Conservation (phyloP, 225 moss, liverwort and hornwort genomes). For the Asterella californica region DNA sequence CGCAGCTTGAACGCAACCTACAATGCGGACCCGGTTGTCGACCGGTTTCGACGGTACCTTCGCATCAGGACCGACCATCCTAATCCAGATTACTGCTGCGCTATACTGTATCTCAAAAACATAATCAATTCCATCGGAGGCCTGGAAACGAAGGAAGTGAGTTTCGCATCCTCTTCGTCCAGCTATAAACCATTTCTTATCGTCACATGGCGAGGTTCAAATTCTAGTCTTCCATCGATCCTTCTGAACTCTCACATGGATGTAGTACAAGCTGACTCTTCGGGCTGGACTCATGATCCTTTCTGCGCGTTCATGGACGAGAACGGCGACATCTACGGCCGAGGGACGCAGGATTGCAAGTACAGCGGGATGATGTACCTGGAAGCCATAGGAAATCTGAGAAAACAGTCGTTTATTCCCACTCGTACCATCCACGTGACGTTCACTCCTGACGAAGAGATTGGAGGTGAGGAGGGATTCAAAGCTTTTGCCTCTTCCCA, state of each 20-base stretch:
- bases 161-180: not conserved
- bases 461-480: slow-evolving; percentile 6
- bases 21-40: not conserved
- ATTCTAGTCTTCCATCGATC: slow-evolving; percentile 8
- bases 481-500: slow-evolving; percentile 38
- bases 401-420: not conserved
- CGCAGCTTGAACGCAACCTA: not conserved
- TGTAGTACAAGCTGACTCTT: slow-evolving; percentile 6
- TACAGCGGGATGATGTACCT: slow-evolving; percentile 14
- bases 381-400: slow-evolving; percentile 20
- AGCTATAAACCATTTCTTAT: slow-evolving; percentile 7
- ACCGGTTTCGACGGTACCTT: slow-evolving; percentile 60
- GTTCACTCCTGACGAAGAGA: slow-evolving; percentile 19
- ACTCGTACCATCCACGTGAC: not conserved
- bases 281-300: slow-evolving; percentile 6
- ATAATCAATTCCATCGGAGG: not conserved
- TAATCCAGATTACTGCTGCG: slow-evolving; percentile 47
- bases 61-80: slow-evolving; percentile 65
- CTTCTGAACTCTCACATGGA: slow-evolving; percentile 23
- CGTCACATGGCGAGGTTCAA: slow-evolving; percentile 15
- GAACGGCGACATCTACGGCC: slow-evolving; percentile 16
- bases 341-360: slow-evolving; percentile 21
- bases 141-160: slow-evolving; percentile 3
- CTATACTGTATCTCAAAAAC: not conserved
- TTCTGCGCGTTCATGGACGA: slow-evolving; percentile 17